Evolutionary conservation across 2,329 filamentous ascomycete species (phyloP), one percentile per base, ranked within the genome.

Genomic region (Aspergillus pseudoviridinutans): DNA sequence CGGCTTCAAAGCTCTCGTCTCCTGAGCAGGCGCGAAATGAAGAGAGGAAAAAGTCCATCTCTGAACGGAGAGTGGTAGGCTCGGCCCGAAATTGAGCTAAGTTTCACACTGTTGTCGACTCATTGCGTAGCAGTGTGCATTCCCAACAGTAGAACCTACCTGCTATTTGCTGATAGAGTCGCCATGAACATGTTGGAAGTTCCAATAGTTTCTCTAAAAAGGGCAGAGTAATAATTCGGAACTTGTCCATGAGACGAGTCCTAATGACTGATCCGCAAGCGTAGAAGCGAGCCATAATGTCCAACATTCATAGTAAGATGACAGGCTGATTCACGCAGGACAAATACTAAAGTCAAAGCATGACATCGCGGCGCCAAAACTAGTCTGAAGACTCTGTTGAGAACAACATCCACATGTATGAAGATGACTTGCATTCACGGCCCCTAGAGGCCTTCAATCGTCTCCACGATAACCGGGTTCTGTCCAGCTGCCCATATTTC

Each of bases 401-500:
- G 32, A 24, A 46, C 41, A 44, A 22, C 22, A 9, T 46, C n/a
- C 42, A 22, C 42, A 46, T 22, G 22, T 9, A 20, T 46, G n/a
- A 46, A 46, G 22, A 24, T 46, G 42, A 46, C 42, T 46, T 14
- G 44, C 44, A 14, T 27, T 27, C 10, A 47, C 1, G 22, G 44
- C 44, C 7, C 22, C n/a, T 22, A 10, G 7, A 44, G 9, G 8
- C 8, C n/a, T 10, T 22, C 17, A 22, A 44, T 22, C 14, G 41
- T 44, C 41, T 14, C 32, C 49, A 35, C 28, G 27, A 32, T 50
- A n/a, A 29, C 22, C 41, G 41, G 22, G 3, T 29, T 20, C 22
- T 63, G 64, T 59, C 64, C 64, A 66, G 62, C 64, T 64, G 62
- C 59, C 56, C 61, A 61, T 60, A 59, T 59, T 61, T 54, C 61